Percentiles rank a stretch among this genome's conserved stretches.
Evolutionary conservation across 2,329 filamentous ascomycete species (phyloP).

Genomic region (Aciculosporium take): DNA sequence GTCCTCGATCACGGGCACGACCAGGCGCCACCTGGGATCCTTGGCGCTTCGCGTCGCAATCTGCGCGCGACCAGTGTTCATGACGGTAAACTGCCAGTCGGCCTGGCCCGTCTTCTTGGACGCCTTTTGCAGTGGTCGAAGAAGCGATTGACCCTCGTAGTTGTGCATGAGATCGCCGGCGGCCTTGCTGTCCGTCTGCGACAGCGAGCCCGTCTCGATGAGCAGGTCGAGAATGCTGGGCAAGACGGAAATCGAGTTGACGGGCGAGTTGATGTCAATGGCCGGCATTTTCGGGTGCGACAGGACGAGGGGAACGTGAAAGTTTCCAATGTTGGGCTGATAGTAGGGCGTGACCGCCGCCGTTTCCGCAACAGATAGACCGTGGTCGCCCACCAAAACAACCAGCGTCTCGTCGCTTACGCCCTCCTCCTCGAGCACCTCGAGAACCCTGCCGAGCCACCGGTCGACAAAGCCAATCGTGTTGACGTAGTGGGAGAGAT

Average conservation of each 20-base stretch:
- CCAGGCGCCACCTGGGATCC: slow-evolving; percentile 11
- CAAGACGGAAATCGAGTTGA: slow-evolving; percentile 18
- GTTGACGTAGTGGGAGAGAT: slow-evolving; percentile 21
- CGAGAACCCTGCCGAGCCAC: slow-evolving; percentile 19
- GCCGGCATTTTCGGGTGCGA: slow-evolving; percentile 20
- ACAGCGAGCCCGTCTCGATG: slow-evolving; percentile 19
- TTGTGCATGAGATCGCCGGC: slow-evolving; percentile 18
- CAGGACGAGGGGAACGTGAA: slow-evolving; percentile 20
- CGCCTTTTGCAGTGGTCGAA: slow-evolving; percentile 15
- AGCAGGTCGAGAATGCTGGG: slow-evolving; percentile 22
- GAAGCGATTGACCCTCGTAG: slow-evolving; percentile 22
- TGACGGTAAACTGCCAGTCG: slow-evolving; percentile 14
- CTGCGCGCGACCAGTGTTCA: slow-evolving; percentile 14
- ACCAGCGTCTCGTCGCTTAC: slow-evolving; percentile 19
- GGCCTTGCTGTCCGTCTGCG: slow-evolving; percentile 11
- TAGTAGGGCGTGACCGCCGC: slow-evolving; percentile 19
- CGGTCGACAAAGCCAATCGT: slow-evolving; percentile 18
- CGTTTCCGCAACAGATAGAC: slow-evolving; percentile 19
- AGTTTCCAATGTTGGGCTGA: slow-evolving; percentile 19
- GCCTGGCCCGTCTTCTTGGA: slow-evolving; percentile 10
- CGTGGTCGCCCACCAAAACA: slow-evolving; percentile 20
- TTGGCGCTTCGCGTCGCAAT: slow-evolving; percentile 11
- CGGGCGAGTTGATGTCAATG: slow-evolving; percentile 18
- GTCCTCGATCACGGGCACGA: slow-evolving; percentile 13
- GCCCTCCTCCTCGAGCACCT: slow-evolving; percentile 17